These are phyloP conservation scores for Leishmania tropica DNA, from an alignment of 208 protist species.

Conservation along the genomic window DNA sequence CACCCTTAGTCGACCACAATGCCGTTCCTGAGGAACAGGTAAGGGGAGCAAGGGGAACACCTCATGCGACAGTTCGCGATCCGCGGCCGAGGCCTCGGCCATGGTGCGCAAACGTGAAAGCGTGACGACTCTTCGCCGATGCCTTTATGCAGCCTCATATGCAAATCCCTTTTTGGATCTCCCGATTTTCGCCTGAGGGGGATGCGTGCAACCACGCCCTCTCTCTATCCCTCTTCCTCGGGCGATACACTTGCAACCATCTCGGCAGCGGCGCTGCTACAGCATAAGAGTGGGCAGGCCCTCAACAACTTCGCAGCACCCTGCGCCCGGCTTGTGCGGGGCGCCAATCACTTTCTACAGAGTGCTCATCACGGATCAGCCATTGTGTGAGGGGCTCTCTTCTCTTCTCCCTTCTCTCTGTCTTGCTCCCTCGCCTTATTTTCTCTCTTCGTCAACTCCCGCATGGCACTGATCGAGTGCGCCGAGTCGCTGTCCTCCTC, in stretches of 20 bases:
- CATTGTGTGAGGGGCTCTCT: neutral
- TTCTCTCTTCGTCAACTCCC: neutral
- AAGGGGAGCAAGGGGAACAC: neutral
- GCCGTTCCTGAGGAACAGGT: neutral
- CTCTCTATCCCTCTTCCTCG: neutral
- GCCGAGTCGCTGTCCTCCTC: conserved; percentile 13
- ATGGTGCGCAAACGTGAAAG: neutral
- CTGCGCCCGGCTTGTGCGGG: neutral
- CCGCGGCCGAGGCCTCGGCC: neutral
- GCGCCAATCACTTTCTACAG: neutral
- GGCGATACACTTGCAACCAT: neutral
- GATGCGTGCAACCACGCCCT: neutral
- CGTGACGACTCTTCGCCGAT: neutral
- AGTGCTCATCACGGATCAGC: neutral
- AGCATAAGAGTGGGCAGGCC: neutral
- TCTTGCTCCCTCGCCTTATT: too few relatives aligned
- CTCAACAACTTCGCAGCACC: neutral
- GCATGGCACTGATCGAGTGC: conserved; percentile 27
- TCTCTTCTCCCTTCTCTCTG: neutral
- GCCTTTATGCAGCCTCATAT: neutral
- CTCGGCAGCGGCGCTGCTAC: too few relatives aligned
- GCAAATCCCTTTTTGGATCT: neutral
- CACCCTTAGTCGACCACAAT: neutral
- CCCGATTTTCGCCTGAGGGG: neutral
- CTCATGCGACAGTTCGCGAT: neutral